Conservation (phyloP, 352 stramenopile genomes). For the Globisporangium uncinulatum region DNA sequence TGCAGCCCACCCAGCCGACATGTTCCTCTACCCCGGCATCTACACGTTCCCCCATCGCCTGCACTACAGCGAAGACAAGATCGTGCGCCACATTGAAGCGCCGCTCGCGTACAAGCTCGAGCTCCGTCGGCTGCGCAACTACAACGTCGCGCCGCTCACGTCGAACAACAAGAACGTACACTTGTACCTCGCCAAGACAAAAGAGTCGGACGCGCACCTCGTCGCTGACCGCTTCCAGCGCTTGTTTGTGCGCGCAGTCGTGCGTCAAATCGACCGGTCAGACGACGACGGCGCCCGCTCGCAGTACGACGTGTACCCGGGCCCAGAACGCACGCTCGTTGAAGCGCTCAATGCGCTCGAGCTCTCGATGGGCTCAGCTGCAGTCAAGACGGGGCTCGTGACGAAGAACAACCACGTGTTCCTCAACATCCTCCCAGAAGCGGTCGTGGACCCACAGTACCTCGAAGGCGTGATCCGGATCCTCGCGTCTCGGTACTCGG, state of each 20-base stretch:
- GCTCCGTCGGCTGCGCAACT: constrained; percentile 96
- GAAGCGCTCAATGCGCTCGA: constrained; percentile 97
- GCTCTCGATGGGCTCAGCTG: constrained; percentile 87
- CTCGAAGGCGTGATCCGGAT: constrained; percentile 95
- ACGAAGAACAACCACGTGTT: constrained; percentile 99
- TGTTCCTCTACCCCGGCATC: constrained; percentile 82
- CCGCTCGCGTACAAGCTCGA: constrained; percentile 98
- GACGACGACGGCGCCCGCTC: constrained; percentile 63
- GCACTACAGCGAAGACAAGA: constrained; percentile 95
- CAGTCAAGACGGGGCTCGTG: constrained; percentile 70
- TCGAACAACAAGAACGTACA: constrained; percentile 97
- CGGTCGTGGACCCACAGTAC: constrained; percentile 93
- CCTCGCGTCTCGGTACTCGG: constrained; percentile 79
- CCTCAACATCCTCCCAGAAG: constrained; percentile 96
- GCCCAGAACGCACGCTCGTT: constrained; percentile 97
- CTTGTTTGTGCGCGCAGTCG: constrained; percentile 96
- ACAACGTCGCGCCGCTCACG: constrained; percentile 92
- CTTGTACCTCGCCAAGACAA: constrained; percentile 96
- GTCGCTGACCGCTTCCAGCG: constrained; percentile 86
- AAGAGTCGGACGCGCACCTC: constrained; percentile 73
- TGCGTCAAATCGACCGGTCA: constrained; percentile 86
- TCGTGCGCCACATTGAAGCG: constrained; percentile 98
- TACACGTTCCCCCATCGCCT: constrained; percentile 87
- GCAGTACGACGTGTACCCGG: constrained; percentile 89
- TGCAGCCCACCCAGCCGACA: constrained; percentile 36